Base-by-base conservation (phyloP, 2,329 filamentous ascomycete genomes). In the Exophiala sp. region DNA sequence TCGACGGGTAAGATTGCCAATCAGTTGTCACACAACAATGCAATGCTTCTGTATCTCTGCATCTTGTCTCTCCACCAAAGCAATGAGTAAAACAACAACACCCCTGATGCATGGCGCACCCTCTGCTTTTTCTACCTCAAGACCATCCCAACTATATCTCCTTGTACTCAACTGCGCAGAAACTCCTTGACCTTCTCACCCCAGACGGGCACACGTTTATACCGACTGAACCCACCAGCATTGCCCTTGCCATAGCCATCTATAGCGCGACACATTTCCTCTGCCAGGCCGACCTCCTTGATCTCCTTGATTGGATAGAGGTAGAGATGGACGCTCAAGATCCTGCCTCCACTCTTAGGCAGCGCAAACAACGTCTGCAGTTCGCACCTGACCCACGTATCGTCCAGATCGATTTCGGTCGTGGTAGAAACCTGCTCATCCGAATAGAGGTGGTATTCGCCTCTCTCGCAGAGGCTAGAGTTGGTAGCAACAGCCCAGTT, bases 191-290 rank as follows among this genome's bases (percentile, higher is more conserved):
- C 29, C 6, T 7, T 42, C 27, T 41, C 38, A 4, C 38, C 38
- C 38, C 38, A 41, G 11, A 41, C 38, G 3, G 38, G 38, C 2
- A 41, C 38, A 23, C 38, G 38, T 19, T 41, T 41, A 16, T 41
- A 41, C 13, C 38, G 38, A 23, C 38, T 41, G 19, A 41, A 41
- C 11, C 38, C 38, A 13, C 18, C 23, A n/a, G 38, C 38, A 16
- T 41, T 41, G 38, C 38, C 38, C 11, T 13, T 22, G 19, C 38
- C 38, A 16, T 41, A 41, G 21, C 38, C 38, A 16, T 41, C 38
- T 18, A 41, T 41, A 4, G 38, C 38, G 3, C 38, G 38, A 16
- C 38, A 41, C 38, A 41, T 41, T 41, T 41, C 38, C 38, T 41
- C 38, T 9, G 38, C 38, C 38, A 41, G 19, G 3, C 38, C 38